phyloP scores from a whole-genome alignment of 1,139 yeast genomes.

The Arxiozyma bovina region DNA sequence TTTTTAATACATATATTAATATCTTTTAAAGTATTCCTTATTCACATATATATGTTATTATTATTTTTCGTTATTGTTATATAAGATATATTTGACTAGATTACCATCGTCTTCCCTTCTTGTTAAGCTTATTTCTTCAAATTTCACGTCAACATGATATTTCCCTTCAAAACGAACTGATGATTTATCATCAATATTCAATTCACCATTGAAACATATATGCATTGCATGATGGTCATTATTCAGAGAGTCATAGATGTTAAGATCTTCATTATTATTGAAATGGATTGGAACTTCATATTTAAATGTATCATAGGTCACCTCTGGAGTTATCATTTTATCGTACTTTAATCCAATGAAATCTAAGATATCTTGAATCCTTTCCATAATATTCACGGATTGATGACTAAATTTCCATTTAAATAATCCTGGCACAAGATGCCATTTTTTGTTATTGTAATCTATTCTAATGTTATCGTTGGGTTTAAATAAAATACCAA shows the following conservation, averaged over 20 bases:
- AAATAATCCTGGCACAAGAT: slow-evolving; percentile 18
- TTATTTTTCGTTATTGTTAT: slow-evolving; percentile 12
- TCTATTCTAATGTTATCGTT: slow-evolving; percentile 9
- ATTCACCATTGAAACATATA: slow-evolving; percentile 28
- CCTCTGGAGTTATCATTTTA: slow-evolving; percentile 22
- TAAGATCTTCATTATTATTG: not conserved
- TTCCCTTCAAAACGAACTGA: slow-evolving; percentile 25
- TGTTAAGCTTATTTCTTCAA: slow-evolving; percentile 24
- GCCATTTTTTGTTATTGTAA: slow-evolving; percentile 17
- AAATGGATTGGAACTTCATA: slow-evolving; percentile 23
- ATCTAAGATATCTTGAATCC: slow-evolving; percentile 13
- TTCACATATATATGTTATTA: not conserved
- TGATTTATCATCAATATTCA: slow-evolving; percentile 19
- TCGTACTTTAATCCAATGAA: slow-evolving; percentile 19
- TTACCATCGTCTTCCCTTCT: slow-evolving; percentile 23
- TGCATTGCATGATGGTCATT: slow-evolving; percentile 19
- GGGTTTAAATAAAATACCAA: slow-evolving; percentile 22
- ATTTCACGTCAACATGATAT: slow-evolving; percentile 25
- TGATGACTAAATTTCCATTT: slow-evolving; percentile 24
- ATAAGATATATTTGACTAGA: slow-evolving; percentile 24
- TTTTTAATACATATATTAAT: not conserved
- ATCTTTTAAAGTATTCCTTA: not conserved
- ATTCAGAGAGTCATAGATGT: not conserved
- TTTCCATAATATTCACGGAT: slow-evolving; percentile 17
- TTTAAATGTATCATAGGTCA: slow-evolving; percentile 23